These are phyloP conservation scores for Xylariaceae sp. DNA, from an alignment of 2,329 filamentous ascomycete species.

Conservation along the genomic window DNA sequence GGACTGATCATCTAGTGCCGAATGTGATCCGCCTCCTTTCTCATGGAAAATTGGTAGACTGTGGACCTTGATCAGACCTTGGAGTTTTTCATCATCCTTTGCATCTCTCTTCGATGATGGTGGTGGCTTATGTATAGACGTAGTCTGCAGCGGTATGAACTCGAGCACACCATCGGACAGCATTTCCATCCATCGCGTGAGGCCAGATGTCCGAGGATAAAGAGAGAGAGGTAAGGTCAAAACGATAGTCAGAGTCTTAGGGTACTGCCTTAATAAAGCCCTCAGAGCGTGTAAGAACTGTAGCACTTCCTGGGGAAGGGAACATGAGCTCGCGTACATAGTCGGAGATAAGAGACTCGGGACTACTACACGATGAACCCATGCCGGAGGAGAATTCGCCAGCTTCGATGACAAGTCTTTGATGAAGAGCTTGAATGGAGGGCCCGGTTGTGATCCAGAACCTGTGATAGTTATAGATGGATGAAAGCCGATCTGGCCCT, in stretches of 20 bases:
- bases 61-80: conserved; percentile 86
- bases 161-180: conserved; percentile 87
- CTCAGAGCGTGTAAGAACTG: conserved; percentile 83
- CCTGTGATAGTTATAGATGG: conserved; percentile 43
- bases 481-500: conserved; percentile 61
- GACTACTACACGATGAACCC: conserved; percentile 82
- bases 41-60: conserved; percentile 86
- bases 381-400: conserved; percentile 61
- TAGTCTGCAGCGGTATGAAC: conserved; percentile 73
- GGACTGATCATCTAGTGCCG: conserved; percentile 82
- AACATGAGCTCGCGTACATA: conserved; percentile 73
- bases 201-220: conserved; percentile 75
- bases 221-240: conserved; percentile 81
- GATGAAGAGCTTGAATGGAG: conserved; percentile 71
- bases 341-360: conserved; percentile 87
- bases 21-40: conserved; percentile 79
- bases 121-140: conserved; percentile 58
- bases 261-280: conserved; percentile 73
- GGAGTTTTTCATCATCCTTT: conserved; percentile 73
- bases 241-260: conserved; percentile 71
- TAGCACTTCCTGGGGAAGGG: conserved; percentile 75
- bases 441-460: conserved; percentile 40
- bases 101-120: conserved; percentile 57
- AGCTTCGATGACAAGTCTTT: conserved; percentile 62
- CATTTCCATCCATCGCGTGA: conserved; percentile 86